Percentiles rank a stretch among this genome's conserved stretches.
Evolutionary conservation across 805 yeast species (phyloP).

Genomic region (Hanseniaspora hatyaiensis): DNA sequence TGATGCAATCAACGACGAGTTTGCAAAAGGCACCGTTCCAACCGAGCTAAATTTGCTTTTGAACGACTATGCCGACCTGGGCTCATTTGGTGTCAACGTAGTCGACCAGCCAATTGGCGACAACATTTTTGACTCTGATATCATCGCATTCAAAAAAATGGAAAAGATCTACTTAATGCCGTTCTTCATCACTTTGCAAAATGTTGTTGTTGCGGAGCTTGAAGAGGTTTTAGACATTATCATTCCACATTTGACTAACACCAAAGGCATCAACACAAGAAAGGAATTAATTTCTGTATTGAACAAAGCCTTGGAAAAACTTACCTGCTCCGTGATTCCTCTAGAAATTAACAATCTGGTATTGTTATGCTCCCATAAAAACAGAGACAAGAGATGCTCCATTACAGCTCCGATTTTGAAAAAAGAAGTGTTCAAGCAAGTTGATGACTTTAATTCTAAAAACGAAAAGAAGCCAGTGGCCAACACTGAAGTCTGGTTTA

Average conservation of each 20-base stretch:
- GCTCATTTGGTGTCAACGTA: constrained; percentile 18
- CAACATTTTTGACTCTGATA: constrained; percentile 12
- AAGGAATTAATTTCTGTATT: constrained; percentile 19
- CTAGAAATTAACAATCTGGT: constrained; percentile 34
- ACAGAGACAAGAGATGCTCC: constrained; percentile 90
- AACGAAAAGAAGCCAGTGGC: not conserved
- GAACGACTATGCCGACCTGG: constrained; percentile 33
- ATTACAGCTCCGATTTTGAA: constrained; percentile 85
- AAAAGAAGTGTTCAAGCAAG: constrained; percentile 53
- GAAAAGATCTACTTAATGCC: constrained; percentile 14
- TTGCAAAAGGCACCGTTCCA: constrained; percentile 38
- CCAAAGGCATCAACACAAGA: constrained; percentile 19
- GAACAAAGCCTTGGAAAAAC: constrained; percentile 20
- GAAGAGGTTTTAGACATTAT: constrained; percentile 35
- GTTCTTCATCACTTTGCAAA: constrained; percentile 21
- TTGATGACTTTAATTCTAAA: not conserved
- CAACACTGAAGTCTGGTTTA: constrained; percentile 38
- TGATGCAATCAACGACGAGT: constrained; percentile 42
- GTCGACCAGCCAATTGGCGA: constrained; percentile 7
- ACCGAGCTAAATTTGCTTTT: constrained; percentile 29
- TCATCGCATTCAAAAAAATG: constrained; percentile 2
- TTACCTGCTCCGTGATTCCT: constrained; percentile 26
- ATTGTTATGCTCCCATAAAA: constrained; percentile 76
- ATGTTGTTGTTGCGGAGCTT: constrained; percentile 37
- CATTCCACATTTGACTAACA: constrained; percentile 33